These are phyloP conservation scores for Umbellularia californica DNA, from an alignment of 164 flowering plant genomes.

Conservation along the genomic window DNA sequence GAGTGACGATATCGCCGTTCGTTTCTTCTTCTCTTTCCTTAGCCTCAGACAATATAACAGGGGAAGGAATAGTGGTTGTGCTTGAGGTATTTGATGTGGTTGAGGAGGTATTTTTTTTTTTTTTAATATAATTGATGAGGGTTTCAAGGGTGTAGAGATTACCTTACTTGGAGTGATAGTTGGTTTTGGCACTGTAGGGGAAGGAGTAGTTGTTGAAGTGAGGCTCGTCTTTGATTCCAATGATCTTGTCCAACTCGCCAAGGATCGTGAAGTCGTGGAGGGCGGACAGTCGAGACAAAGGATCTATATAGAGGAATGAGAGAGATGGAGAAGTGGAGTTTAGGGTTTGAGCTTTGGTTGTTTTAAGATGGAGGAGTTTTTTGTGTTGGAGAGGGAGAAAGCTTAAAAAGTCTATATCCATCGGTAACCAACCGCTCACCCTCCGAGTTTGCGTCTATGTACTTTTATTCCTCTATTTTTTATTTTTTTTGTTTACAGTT, in stretches of 20 bases:
- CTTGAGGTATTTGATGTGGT: slow-evolving; percentile 78
- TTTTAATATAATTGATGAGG: slow-evolving; percentile 62
- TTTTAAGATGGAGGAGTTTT: no score
- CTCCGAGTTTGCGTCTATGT: no score
- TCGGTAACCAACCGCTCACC: no score
- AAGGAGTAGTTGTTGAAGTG: slow-evolving; percentile 73
- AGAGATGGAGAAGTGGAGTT: no score
- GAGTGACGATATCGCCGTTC: no score
- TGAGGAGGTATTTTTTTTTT: slow-evolving; percentile 59
- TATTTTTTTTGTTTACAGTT: no score
- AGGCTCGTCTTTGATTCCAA: slow-evolving; percentile 55
- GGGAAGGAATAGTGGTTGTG: neutral
- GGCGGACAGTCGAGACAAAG: slow-evolving; percentile 76
- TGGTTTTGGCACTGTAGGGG: slow-evolving; percentile 61
- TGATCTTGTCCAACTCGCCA: slow-evolving; percentile 64
- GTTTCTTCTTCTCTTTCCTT: no score
- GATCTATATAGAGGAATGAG: slow-evolving; percentile 51
- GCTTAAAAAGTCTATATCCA: no score
- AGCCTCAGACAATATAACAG: no score
- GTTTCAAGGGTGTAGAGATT: slow-evolving; percentile 84
- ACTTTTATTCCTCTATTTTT: no score
- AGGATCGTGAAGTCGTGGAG: slow-evolving; percentile 80
- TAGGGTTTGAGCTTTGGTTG: no score
- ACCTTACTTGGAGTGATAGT: slow-evolving; percentile 81
- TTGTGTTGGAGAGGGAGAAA: no score